Base-by-base conservation (phyloP, 2,329 filamentous ascomycete genomes). In the Trematosphaeria pertusa region DNA sequence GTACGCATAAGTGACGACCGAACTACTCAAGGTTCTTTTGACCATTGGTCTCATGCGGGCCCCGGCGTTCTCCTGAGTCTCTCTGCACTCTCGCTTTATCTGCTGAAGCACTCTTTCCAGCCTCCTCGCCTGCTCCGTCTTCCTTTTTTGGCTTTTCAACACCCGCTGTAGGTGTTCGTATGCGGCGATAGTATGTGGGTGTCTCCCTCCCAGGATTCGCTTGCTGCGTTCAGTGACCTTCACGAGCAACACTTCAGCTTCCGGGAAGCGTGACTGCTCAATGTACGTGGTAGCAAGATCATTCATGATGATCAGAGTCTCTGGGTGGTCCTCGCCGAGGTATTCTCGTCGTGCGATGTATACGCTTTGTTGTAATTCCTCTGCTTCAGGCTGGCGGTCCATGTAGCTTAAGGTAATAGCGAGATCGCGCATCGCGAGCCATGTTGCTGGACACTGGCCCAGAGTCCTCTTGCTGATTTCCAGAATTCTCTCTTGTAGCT, bases 401-500 rank as follows among this genome's bases (percentile, higher is more conserved):
- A 44, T 31, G 31, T 36, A 49, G 24, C 36, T 40, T 14, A 35
- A 33, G 11, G 46, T 40, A 12, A 49, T 31, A 19, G 46, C 46
- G 11, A 49, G 41, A 37, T 49, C 46, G 21, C 46, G 40, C 46
- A 49, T 49, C 10, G 37, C 46, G 32, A 38, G 35, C 46, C 46
- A 48, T 26, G 46, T 48, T 30, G 12, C 46, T 19, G 46, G 39
- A 30, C 38, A 37, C 18, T 43, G 30, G 34, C 33, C 34, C 4
- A 39, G 14, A 37, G 19, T 44, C 19, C 24, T 37, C 32, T 30
- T 40, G 46, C 26, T 48, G n/a, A 41, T 35, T 20, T 35, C 38
- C 18, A 48, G 18, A 18, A 48, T 43, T 6, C 26, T 43, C 18
- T 43, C 19, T 34, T 48, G 46, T 11, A 48, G 15, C 24, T 43